Evolutionary conservation across 495 filamentous ascomycete genomes (phyloP).

Genomic region (Extremus antarcticus): DNA sequence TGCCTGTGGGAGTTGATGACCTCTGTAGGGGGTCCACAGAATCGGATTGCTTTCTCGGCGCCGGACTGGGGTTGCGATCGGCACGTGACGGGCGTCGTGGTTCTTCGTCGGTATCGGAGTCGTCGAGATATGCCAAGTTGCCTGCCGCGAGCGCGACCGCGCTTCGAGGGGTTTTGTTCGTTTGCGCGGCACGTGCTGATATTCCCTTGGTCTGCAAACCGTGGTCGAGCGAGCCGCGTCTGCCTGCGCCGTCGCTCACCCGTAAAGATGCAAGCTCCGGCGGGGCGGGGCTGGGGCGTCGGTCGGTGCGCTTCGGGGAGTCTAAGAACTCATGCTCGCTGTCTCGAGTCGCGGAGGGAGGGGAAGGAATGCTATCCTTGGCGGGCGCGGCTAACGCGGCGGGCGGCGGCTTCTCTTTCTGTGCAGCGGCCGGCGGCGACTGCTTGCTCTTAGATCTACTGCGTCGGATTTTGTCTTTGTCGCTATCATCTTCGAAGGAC

Average conservation of each 20-base stretch:
- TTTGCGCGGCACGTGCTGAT: not conserved
- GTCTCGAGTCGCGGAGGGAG: not conserved
- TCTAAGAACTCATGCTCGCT: conserved; percentile 13
- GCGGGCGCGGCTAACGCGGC: not conserved
- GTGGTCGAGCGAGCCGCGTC: conserved; percentile 10
- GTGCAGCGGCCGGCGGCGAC: not conserved
- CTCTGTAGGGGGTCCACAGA: not conserved
- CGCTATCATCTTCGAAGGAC: conserved; percentile 22
- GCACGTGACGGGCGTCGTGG: not conserved
- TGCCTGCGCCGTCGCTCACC: conserved; percentile 7
- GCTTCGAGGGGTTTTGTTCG: conserved; percentile 9
- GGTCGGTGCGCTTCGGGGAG: conserved; percentile 5
- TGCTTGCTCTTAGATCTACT: conserved; percentile 4
- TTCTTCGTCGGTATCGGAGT: conserved; percentile 10
- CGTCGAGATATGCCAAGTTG: conserved; percentile 15
- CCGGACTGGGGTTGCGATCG: conserved; percentile 15
- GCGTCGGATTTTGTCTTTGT: conserved; percentile 8
- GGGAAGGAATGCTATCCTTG: not conserved
- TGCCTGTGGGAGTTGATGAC: conserved; percentile 1
- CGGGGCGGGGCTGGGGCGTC: conserved; percentile 15
- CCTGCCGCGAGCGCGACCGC: conserved; percentile 14
- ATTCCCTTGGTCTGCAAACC: conserved; percentile 1
- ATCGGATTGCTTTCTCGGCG: conserved; percentile 11
- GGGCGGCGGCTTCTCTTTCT: not conserved
- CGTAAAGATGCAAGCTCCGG: conserved; percentile 4